Conservation (phyloP, 192 early-diverging fungal genomes). For the Entrophospora sp. region DNA sequence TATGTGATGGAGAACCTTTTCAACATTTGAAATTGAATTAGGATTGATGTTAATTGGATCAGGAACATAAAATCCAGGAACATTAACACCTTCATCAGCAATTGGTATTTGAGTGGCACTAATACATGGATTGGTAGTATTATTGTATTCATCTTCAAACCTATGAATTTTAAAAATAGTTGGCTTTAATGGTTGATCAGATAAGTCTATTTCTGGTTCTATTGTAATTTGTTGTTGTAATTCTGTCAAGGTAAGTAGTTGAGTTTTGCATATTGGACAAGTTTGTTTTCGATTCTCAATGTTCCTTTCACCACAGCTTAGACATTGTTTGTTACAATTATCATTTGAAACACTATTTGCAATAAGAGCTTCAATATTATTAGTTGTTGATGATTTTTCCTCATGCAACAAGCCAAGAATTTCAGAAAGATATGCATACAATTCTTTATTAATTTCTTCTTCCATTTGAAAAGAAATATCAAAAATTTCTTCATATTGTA, state of each 20-base stretch:
- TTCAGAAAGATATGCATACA: slow-evolving; percentile 11
- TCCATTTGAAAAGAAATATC: not conserved
- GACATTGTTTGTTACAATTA: not conserved
- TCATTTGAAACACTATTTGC: not conserved
- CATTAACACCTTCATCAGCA: not conserved
- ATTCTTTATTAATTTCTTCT: not conserved
- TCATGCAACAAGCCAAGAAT: not conserved
- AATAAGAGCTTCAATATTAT: not conserved
- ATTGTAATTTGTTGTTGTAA: not conserved
- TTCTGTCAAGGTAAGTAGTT: not conserved
- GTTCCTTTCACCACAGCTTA: not conserved
- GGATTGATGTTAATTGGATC: slow-evolving; percentile 11
- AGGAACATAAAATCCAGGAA: not conserved
- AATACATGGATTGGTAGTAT: not conserved
- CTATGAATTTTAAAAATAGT: not conserved
- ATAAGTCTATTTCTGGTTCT: not conserved
- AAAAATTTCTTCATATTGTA: slow-evolving; percentile 5
- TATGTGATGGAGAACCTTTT: slow-evolving; percentile 14
- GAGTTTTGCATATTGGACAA: not conserved
- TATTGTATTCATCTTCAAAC: not conserved
- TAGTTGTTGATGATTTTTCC: slow-evolving; percentile 14
- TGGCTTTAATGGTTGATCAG: not conserved
- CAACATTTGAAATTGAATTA: not conserved
- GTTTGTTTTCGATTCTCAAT: slow-evolving; percentile 14
- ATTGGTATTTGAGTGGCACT: not conserved